These are phyloP conservation scores for Wallacemonas sp. DNA, from an alignment of 208 protist species.

Conservation along the genomic window DNA sequence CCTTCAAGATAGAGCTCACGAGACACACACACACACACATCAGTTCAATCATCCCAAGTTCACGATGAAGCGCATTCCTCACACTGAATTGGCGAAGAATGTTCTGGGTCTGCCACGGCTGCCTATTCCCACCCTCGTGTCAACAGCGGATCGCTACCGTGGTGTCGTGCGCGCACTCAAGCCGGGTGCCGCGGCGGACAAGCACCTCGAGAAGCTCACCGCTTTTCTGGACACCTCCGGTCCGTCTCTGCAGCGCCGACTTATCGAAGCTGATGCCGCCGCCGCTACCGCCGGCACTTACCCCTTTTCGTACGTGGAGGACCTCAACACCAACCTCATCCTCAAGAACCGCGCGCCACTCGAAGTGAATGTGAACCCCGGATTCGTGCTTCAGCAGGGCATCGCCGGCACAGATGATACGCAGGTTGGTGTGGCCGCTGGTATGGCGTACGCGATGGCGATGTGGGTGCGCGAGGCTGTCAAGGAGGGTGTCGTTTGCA, in stretches of 20 bases:
- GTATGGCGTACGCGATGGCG: slow-evolving; percentile 63
- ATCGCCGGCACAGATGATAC: slow-evolving; percentile 34
- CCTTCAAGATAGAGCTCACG: too few relatives aligned
- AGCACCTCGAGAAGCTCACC: slow-evolving; percentile 68
- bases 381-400: slow-evolving; percentile 59
- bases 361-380: slow-evolving; percentile 73
- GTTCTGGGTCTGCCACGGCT: slow-evolving; percentile 76
- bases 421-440: slow-evolving; percentile 67
- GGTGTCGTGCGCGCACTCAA: slow-evolving; percentile 58
- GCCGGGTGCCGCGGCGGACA: slow-evolving; percentile 30
- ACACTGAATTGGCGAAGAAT: slow-evolving; percentile 63
- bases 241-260: slow-evolving; percentile 50
- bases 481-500: slow-evolving; percentile 16
- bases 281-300: slow-evolving; percentile 36
- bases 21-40: too few relatives aligned
- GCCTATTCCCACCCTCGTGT: slow-evolving; percentile 62
- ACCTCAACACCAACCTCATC: slow-evolving; percentile 43
- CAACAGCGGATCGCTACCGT: slow-evolving; percentile 66
- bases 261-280: slow-evolving; percentile 63
- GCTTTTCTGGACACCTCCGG: slow-evolving; percentile 59
- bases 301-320: slow-evolving; percentile 78
- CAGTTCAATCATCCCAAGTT: too few relatives aligned
- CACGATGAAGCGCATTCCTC: slow-evolving; percentile 65
- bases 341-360: slow-evolving; percentile 62
- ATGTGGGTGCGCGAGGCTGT: slow-evolving; percentile 49